Evolutionary conservation across 2,329 filamentous ascomycete species (phyloP).

Genomic region (Ramularia collo-cygni): DNA sequence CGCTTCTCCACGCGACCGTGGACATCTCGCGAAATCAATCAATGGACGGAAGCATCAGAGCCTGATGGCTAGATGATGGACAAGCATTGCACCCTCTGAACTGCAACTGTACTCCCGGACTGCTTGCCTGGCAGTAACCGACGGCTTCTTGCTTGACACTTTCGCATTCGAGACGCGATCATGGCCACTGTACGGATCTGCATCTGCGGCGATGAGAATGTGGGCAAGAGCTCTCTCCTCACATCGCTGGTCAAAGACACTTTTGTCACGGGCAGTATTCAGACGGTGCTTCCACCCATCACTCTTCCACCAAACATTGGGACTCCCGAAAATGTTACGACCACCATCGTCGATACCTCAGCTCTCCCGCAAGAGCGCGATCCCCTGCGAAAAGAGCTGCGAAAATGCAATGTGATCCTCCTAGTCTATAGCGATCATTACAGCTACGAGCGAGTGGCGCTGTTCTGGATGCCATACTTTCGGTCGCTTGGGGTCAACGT

Average conservation of each 20-base stretch:
- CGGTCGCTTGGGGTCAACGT: constrained; percentile 97
- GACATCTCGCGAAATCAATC: no score
- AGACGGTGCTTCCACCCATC: constrained; percentile 87
- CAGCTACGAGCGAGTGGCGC: constrained; percentile 91
- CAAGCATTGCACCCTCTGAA: no score
- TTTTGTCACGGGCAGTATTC: constrained; percentile 93
- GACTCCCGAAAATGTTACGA: constrained; percentile 93
- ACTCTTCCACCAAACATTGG: constrained; percentile 89
- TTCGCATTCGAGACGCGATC: no score
- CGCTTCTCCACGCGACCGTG: no score
- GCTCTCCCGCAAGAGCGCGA: constrained; percentile 88
- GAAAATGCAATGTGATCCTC: constrained; percentile 93
- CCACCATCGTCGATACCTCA: constrained; percentile 95
- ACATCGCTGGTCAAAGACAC: constrained; percentile 87
- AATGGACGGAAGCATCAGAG: no score
- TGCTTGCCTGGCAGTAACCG: no score
- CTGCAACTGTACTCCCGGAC: no score
- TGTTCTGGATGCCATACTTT: constrained; percentile 99
- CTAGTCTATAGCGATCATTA: constrained; percentile 98
- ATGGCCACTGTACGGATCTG: constrained; percentile 57
- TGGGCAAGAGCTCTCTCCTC: constrained; percentile 73
- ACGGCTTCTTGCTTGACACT: no score
- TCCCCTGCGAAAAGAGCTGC: constrained; percentile 84
- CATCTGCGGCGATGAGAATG: constrained; percentile 92
- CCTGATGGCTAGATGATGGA: no score